Conservation (phyloP, 1,139 yeast species). For the Hyphopichia fennica region DNA sequence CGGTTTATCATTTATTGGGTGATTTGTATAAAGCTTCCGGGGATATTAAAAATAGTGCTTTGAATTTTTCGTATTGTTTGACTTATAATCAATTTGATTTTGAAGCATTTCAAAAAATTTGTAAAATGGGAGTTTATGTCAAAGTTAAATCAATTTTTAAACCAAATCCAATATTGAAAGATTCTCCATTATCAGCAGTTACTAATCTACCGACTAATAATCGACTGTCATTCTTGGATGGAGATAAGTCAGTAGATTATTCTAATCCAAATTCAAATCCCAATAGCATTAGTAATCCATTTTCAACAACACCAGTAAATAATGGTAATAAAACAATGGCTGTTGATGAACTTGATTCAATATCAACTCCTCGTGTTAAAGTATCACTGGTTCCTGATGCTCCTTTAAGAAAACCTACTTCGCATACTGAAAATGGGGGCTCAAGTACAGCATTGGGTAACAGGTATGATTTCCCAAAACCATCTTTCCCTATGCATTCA, state of each 20-base stretch:
- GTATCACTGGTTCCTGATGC: conserved; percentile 50
- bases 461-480: conserved; percentile 37
- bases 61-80: conserved; percentile 68
- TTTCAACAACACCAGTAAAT: conserved; percentile 13
- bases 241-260: conserved; percentile 1
- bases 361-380: conserved; percentile 51
- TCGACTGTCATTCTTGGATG: conserved; percentile 1
- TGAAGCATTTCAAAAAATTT: conserved; percentile 81
- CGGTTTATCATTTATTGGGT: conserved; percentile 68
- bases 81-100: conserved; percentile 77
- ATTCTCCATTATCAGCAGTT: not conserved
- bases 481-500: conserved; percentile 24
- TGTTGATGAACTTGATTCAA: conserved; percentile 20
- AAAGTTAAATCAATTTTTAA: conserved; percentile 62
- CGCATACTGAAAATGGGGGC: conserved; percentile 20
- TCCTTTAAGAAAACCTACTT: conserved; percentile 48
- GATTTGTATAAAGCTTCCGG: conserved; percentile 61
- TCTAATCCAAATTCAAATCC: conserved; percentile 1
- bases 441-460: conserved; percentile 7
- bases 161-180: conserved; percentile 10
- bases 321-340: conserved; percentile 18
- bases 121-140: conserved; percentile 69
- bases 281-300: conserved; percentile 24
- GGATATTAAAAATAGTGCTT: conserved; percentile 63
- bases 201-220: conserved; percentile 5